These are phyloP conservation scores for Colletotrichum sp. DNA, from an alignment of 2,329 filamentous ascomycete species.

Conservation along the genomic window DNA sequence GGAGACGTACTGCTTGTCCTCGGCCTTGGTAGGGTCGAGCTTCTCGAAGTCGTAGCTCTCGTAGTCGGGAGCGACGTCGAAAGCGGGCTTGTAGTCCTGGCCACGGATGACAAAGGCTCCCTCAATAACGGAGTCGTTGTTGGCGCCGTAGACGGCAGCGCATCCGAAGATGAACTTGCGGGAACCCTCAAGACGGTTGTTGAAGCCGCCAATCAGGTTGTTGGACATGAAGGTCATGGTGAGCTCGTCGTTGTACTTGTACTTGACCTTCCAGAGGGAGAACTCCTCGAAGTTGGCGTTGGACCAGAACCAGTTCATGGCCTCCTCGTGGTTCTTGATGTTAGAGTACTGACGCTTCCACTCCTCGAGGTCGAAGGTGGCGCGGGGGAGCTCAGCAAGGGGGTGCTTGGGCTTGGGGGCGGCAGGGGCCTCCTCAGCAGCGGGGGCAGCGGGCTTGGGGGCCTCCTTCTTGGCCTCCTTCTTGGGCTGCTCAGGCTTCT, in stretches of 20 bases:
- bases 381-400: constrained; percentile 80
- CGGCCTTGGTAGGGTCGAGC: constrained; percentile 86
- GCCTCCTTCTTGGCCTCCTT: constrained; percentile 50
- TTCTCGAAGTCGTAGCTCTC: constrained; percentile 97
- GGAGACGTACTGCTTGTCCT: constrained; percentile 86
- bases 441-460: constrained; percentile 41
- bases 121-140: constrained; percentile 88
- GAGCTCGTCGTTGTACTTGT: constrained; percentile 99
- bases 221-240: constrained; percentile 98
- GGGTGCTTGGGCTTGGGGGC: constrained; percentile 97
- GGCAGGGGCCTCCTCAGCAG: constrained; percentile 54
- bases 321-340: constrained; percentile 68
- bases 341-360: constrained; percentile 99
- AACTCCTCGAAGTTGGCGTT: constrained; percentile 94
- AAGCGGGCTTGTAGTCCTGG: constrained; percentile 83
- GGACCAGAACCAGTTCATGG: constrained; percentile 98
- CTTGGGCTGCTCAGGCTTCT: constrained; percentile 80
- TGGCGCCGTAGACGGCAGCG: constrained; percentile 85
- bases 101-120: constrained; percentile 96
- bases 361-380: constrained; percentile 88
- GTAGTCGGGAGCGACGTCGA: constrained; percentile 95
- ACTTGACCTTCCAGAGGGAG: constrained; percentile 92
- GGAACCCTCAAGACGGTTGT: constrained; percentile 93
- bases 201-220: constrained; percentile 98
- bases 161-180: constrained; percentile 98